phyloP scores from a whole-genome alignment of 768 basidiomycete species.

The Amanita phalloides region DNA sequence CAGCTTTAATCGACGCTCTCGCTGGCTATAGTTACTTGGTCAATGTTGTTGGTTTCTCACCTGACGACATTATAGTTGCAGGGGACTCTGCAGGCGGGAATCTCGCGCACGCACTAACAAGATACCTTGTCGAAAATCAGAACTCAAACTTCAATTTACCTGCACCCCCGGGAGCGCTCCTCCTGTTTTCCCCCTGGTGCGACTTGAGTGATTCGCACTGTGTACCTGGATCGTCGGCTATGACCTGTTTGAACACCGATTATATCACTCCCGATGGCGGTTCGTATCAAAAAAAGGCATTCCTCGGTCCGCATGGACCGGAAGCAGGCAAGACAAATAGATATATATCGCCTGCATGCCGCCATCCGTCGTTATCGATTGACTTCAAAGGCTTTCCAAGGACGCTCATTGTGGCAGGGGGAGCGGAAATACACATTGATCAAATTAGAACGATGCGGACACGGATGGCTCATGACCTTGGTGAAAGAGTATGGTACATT shows the following conservation, averaged over 20 bases:
- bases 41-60: constrained; percentile 25
- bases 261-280: neutral
- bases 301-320: constrained; percentile 27
- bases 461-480: constrained; percentile 33
- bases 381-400: constrained; percentile 37
- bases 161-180: constrained; percentile 17
- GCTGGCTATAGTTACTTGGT: constrained; percentile 43
- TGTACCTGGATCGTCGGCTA: constrained; percentile 12
- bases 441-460: constrained; percentile 25
- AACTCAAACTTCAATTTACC: constrained; percentile 11
- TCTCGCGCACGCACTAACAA: constrained; percentile 28
- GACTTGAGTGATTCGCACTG: constrained; percentile 37
- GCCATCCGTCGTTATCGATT: constrained; percentile 15
- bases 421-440: constrained; percentile 28
- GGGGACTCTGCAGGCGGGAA: constrained; percentile 51
- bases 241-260: neutral
- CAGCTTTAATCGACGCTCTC: constrained; percentile 40
- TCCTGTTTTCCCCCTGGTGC: constrained; percentile 40
- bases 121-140: constrained; percentile 25
- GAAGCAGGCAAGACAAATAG: constrained; percentile 25
- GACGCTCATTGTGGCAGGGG: constrained; percentile 39
- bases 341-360: constrained; percentile 40
- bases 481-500: constrained; percentile 12
- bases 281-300: constrained; percentile 21
- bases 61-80: constrained; percentile 32